Conservation (phyloP, 2,329 filamentous ascomycete species). For the Scortechinia acanthostroma region DNA sequence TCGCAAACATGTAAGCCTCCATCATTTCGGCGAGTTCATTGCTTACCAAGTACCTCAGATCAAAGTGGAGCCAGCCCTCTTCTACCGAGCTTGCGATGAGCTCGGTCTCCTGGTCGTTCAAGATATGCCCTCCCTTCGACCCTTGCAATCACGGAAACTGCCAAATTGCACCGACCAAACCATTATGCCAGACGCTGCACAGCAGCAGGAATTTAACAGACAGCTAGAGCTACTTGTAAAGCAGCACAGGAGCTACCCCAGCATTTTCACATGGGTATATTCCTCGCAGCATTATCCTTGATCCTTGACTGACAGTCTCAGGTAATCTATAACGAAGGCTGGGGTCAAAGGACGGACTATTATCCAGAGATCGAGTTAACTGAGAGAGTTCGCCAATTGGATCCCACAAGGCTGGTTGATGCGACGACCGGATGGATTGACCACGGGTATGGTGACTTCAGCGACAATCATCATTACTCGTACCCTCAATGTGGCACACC, state of each 20-base stretch:
- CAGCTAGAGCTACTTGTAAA: constrained; percentile 54
- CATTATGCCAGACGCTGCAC: constrained; percentile 40
- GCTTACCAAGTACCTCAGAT: too few species aligned
- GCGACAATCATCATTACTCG: constrained; percentile 67
- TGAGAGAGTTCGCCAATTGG: constrained; percentile 41
- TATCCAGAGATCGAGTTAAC: constrained; percentile 51
- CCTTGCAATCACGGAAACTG: constrained; percentile 16
- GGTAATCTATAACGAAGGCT: constrained; percentile 68
- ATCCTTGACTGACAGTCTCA: constrained; percentile 8
- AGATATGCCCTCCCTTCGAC: constrained; percentile 61
- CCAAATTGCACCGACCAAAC: constrained; percentile 32
- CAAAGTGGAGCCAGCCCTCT: constrained; percentile 61
- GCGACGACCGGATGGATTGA: constrained; percentile 61
- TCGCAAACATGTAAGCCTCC: constrained; percentile 55
- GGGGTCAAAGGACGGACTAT: constrained; percentile 48
- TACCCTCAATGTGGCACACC: constrained; percentile 66
- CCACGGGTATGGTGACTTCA: constrained; percentile 61
- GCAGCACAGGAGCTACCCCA: constrained; percentile 57
- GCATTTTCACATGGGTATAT: constrained; percentile 55
- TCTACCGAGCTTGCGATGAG: constrained; percentile 61
- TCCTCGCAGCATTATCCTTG: background rate
- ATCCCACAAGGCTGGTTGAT: constrained; percentile 58
- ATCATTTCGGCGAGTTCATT: background rate
- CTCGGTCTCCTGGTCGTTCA: constrained; percentile 63
- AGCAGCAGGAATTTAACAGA: constrained; percentile 59